Evolutionary conservation across 306 rosid genomes (phyloP), one percentile per base, ranked within the genome.

Genomic region (Gastrolobium bilobum): DNA sequence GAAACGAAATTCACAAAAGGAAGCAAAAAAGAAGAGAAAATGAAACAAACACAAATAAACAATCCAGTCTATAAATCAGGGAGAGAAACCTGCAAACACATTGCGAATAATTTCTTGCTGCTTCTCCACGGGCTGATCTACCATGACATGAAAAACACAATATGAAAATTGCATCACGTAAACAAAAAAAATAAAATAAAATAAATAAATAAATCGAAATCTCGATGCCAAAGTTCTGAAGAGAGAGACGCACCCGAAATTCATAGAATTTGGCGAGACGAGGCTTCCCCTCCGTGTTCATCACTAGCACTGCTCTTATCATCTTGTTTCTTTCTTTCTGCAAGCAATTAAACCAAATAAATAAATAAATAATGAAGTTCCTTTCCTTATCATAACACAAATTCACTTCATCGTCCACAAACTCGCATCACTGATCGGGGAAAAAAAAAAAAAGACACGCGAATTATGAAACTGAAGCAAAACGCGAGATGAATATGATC

Each of bases 281-380:
- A 77, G 98, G 97, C 85, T 90, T 95, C 74, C 97, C 99, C 79
- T 88, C 93, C 39, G 97, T 95, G 86, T 91, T 95, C 85, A 95
- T 77, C 82, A 95, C 98, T 76, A 93, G 70, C 82, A 93, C 99
- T 48, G 97, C 86, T 47, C 82, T 90, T 56, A 95, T 95, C 99
- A 95, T 95, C 48, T 86, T 74, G 63, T 11, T 31, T 43, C 48
- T 52, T 31, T 43, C 48, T 52, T 66, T 76, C 86, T 62, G 86
- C 3, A 53, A 62, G 14, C 76, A 66, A 56, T 20, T 20, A 39
- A 66, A 40, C 43, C 10, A 6, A 10, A 37, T 4, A 14, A 81
- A 46, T 37, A 29, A 37, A 52, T 10, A 53, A n/a, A 29, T 26
- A 13, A 34, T 20, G 26, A 44, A 31, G 29, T 14, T 53, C 3